Evolutionary conservation across 139 green algal species (phyloP), one percentile per base, ranked within the genome.

Genomic region (Deuterostichococcus epilithicus): DNA sequence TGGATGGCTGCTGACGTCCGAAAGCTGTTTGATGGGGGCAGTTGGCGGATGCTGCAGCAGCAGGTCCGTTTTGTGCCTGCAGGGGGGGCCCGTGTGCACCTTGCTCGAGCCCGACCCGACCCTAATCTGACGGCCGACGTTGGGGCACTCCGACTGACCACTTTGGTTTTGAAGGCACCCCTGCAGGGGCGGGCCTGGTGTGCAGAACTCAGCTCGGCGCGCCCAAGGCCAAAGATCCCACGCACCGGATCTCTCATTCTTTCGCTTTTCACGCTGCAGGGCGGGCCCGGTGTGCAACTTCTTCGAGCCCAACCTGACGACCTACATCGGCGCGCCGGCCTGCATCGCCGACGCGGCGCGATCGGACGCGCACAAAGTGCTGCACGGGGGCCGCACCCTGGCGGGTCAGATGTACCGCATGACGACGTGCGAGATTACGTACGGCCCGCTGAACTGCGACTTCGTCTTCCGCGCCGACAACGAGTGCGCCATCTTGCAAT

Each of bases 391-490:
- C 4, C 34, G 45, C 32, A 70, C 59, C 0, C 37, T 76, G 23
- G 35, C 28, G 1, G 82, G 84, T 0, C 37, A 52, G 35, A 37
- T 93, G 59, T 69, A 84, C 23, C 80, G 89, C 6, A 74, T 90
- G 26, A 73, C 81, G n/a, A 86, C 80, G 35, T 94, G 89, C 76
- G 83, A 92, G 78, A 80, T 94, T 59, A 44, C 77, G 44, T 94
- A 94, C 75, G 89, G 89, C 30, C 87, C 86, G 8, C 77, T 92
- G 39, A 88, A 90, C 82, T 94, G 89, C 79, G 80, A 86, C 35
- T 86, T 94, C 74, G 58, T 83, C 68, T 90, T 70, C 72, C 68
- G 75, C 32, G 65, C 63, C 18, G 60, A 34, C 39, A 90, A 90
- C 36, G 52, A 75, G 74, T 86, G 74, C 4, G 72, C 76, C 26